Evolutionary conservation across 352 stramenopile genomes (phyloP).

Genomic region (Phytophthora chlamydospora): DNA sequence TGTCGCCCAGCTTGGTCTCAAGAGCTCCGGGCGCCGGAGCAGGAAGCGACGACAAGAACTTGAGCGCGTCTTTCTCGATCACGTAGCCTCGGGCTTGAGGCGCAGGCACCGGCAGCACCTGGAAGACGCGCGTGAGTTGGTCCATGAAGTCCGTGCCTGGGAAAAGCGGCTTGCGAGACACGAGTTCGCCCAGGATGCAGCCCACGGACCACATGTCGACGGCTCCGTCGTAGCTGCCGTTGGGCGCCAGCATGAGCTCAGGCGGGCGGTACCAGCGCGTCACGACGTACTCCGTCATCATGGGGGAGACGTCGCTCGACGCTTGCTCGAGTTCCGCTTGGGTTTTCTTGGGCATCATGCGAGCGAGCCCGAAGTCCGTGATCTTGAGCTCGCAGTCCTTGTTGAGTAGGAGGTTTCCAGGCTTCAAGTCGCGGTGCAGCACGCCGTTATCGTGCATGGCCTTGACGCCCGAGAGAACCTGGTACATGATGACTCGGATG

Average conservation of each 20-base stretch:
- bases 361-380: slow-evolving; percentile 94
- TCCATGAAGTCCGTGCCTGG: slow-evolving; percentile 87
- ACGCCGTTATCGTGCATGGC: slow-evolving; percentile 94
- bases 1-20: slow-evolving; percentile 61
- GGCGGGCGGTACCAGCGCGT: slow-evolving; percentile 93
- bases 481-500: slow-evolving; percentile 89
- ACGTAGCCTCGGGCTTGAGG: slow-evolving; percentile 68
- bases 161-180: slow-evolving; percentile 81
- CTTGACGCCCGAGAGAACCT: slow-evolving; percentile 86
- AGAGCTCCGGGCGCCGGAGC: slow-evolving; percentile 57
- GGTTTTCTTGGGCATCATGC: slow-evolving; percentile 74
- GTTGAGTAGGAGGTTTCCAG: slow-evolving; percentile 93
- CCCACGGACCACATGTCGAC: slow-evolving; percentile 90
- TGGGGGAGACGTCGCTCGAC: slow-evolving; percentile 45
- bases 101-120: slow-evolving; percentile 74
- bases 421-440: slow-evolving; percentile 94
- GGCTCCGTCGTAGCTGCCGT: slow-evolving; percentile 88
- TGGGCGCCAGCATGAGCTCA: slow-evolving; percentile 92
- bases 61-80: slow-evolving; percentile 85
- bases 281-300: slow-evolving; percentile 91
- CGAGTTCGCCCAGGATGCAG: slow-evolving; percentile 94
- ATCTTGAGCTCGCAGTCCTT: slow-evolving; percentile 94
- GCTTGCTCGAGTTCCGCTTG: slow-evolving; percentile 20
- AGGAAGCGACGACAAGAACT: slow-evolving; percentile 81
- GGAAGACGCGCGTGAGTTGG: slow-evolving; percentile 82